Evolutionary conservation across 352 stramenopile species (phyloP).

Genomic region (Phytophthora idaei): DNA sequence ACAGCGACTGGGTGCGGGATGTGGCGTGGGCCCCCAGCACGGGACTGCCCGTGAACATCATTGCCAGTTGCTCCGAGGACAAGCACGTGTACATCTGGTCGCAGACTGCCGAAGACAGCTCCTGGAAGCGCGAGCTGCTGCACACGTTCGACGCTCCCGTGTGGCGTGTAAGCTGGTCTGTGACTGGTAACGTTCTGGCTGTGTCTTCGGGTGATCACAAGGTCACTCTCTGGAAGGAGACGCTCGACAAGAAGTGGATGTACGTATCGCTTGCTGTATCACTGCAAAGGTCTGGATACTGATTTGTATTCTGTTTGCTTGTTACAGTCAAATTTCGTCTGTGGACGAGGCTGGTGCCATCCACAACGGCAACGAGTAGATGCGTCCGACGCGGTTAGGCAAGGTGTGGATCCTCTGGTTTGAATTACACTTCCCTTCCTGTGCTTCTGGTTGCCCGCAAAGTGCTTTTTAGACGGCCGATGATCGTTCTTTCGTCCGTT

Average conservation of each 20-base stretch:
- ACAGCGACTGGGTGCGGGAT: constrained; percentile 97
- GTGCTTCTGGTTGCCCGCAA: too few species aligned
- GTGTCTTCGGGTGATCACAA: constrained; percentile 97
- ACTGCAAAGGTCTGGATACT: neutral
- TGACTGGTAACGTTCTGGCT: constrained; percentile 98
- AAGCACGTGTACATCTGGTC: constrained; percentile 97
- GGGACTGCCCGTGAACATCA: constrained; percentile 92
- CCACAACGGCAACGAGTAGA: constrained; percentile 79
- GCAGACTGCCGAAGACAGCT: constrained; percentile 67
- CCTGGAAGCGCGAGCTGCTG: constrained; percentile 93
- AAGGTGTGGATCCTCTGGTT: too few species aligned
- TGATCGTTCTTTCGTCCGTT: too few species aligned
- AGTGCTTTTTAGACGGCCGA: too few species aligned
- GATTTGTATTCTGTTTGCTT: neutral
- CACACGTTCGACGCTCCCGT: constrained; percentile 96
- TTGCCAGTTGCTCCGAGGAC: constrained; percentile 92
- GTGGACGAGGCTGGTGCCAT: constrained; percentile 85
- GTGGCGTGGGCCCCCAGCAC: constrained; percentile 97
- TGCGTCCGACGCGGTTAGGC: constrained; percentile 18
- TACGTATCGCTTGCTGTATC: constrained; percentile 47
- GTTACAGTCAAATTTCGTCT: constrained; percentile 86
- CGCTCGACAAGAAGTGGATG: constrained; percentile 96
- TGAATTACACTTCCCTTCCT: too few species aligned
- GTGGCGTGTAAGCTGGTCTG: constrained; percentile 98
- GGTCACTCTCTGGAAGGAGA: constrained; percentile 99